phyloP scores from a whole-genome alignment of 805 yeast genomes.

The Metschnikowia cubensis region DNA sequence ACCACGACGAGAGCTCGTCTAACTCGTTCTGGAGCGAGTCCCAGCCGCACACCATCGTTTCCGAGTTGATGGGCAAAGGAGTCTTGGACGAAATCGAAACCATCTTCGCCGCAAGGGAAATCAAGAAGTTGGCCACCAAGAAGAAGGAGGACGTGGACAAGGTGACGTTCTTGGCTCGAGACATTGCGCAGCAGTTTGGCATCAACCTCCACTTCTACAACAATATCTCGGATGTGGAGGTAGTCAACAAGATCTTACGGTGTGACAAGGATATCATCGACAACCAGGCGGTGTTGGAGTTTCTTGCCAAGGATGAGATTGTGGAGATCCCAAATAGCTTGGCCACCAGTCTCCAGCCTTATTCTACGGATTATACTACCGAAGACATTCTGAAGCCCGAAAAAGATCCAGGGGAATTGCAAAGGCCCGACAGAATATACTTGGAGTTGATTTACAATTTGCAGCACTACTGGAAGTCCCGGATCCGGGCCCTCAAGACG shows the following conservation, averaged over 20 bases:
- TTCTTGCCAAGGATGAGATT: slow-evolving; percentile 70
- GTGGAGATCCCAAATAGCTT: slow-evolving; percentile 69
- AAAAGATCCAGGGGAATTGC: slow-evolving; percentile 71
- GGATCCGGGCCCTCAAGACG: slow-evolving; percentile 78
- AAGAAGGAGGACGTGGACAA: slow-evolving; percentile 44
- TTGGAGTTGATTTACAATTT: slow-evolving; percentile 79
- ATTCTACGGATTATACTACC: slow-evolving; percentile 62
- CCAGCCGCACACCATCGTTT: slow-evolving; percentile 42
- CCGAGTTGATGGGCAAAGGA: slow-evolving; percentile 53
- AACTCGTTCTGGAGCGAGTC: slow-evolving; percentile 61
- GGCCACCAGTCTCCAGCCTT: slow-evolving; percentile 74
- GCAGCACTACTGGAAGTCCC: slow-evolving; percentile 86
- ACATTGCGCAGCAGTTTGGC: slow-evolving; percentile 89
- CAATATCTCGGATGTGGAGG: slow-evolving; percentile 53
- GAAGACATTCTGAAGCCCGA: slow-evolving; percentile 39
- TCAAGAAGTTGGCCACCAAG: slow-evolving; percentile 40
- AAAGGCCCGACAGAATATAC: slow-evolving; percentile 82
- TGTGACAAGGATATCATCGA: slow-evolving; percentile 72
- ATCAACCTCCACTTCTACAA: slow-evolving; percentile 84
- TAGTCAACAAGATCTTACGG: slow-evolving; percentile 65
- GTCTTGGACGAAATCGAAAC: slow-evolving; percentile 61
- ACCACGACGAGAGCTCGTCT: slow-evolving; percentile 36
- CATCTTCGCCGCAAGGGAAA: slow-evolving; percentile 56
- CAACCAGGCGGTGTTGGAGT: slow-evolving; percentile 75
- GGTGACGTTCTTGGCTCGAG: slow-evolving; percentile 59